Conservation (phyloP, 805 yeast genomes). For the Cyberlindnera americana region DNA sequence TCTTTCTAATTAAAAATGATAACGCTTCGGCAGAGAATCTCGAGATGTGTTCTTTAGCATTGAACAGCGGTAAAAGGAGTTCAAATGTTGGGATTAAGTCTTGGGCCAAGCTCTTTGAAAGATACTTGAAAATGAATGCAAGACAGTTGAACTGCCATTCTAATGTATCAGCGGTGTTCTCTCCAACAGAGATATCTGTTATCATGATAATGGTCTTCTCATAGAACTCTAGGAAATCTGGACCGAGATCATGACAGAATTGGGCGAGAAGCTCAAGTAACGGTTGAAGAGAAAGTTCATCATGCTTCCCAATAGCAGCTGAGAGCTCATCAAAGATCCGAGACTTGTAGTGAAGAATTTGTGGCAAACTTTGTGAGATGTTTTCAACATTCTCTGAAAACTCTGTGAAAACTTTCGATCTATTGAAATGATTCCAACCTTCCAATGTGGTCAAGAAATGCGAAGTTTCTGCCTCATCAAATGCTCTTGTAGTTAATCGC, state of each 20-base stretch:
- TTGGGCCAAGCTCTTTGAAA: conserved; percentile 58
- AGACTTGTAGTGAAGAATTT: conserved; percentile 66
- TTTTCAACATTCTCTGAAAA: conserved; percentile 55
- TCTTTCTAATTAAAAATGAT: conserved; percentile 75
- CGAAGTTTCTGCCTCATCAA: conserved; percentile 70
- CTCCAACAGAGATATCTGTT: conserved; percentile 43
- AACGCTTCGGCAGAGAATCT: conserved; percentile 89
- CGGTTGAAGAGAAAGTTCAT: conserved; percentile 74
- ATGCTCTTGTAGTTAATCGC: conserved; percentile 53
- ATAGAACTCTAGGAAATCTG: conserved; percentile 79
- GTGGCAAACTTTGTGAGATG: conserved; percentile 69
- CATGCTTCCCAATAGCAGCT: conserved; percentile 48
- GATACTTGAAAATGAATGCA: conserved; percentile 86
- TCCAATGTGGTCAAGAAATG: conserved; percentile 75
- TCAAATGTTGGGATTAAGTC: conserved; percentile 70
- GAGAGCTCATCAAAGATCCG: conserved; percentile 53
- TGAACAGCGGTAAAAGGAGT: conserved; percentile 59
- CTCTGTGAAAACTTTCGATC: conserved; percentile 65
- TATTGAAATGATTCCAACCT: conserved; percentile 85
- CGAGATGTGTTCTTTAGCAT: conserved; percentile 60
- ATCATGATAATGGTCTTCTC: conserved; percentile 47
- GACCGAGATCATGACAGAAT: conserved; percentile 87
- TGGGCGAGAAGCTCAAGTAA: conserved; percentile 76
- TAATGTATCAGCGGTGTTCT: conserved; percentile 53
- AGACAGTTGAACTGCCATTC: conserved; percentile 84